Evolutionary conservation across 116 monocot genomes (phyloP), one percentile per base, ranked within the genome.

Genomic region (Trichopus zeylanicus): DNA sequence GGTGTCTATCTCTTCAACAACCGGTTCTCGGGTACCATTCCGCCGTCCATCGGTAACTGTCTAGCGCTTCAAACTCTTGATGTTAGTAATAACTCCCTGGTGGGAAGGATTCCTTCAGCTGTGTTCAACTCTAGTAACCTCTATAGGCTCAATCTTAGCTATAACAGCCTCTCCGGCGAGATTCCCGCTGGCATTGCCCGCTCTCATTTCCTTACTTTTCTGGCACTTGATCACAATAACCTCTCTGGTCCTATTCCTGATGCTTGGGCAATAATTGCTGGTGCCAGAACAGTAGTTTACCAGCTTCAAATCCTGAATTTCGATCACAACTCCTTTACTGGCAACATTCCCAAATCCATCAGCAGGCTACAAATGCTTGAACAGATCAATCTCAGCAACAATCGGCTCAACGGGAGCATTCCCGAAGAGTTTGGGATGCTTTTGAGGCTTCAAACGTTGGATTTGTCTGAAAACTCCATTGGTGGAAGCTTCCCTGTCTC

Each of bases 401-500:
- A 84, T 34, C 30, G 31, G 29, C 61, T 84, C 24, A 73, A 60
- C 47, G 84, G 84, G 12, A 70, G 61, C 28, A 75, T 83, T 23
- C 83, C 78, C 6, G 34, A 47, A 46, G 78, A 74, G 47, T 56
- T 83, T 6, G 65, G 74, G 8, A 61, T 5, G 13, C 67, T 75
- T 53, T 53, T 51, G 0, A 65, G 24, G 64, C 63, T 83, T 29
- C 54, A 61, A 56, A 54, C 57, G 1, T 51, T 83, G 15, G 71
- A 83, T 38, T 56, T 83, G 26, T 78, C 83, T 18, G 23, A 56
- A 3, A 83, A 83, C 53, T 27, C 64, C 35, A 62, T 82, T n/a
- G 25, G 46, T 31, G 74, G 79, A 75, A 71, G 34, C 73, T 76
- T 32, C 56, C 81, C 8, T 11, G 54, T 8, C 53, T 76, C 16